Evolutionary conservation across 1,284 basidiomycete genomes (phyloP), one percentile per base, ranked within the genome.

Genomic region (Meripilus lineatus): DNA sequence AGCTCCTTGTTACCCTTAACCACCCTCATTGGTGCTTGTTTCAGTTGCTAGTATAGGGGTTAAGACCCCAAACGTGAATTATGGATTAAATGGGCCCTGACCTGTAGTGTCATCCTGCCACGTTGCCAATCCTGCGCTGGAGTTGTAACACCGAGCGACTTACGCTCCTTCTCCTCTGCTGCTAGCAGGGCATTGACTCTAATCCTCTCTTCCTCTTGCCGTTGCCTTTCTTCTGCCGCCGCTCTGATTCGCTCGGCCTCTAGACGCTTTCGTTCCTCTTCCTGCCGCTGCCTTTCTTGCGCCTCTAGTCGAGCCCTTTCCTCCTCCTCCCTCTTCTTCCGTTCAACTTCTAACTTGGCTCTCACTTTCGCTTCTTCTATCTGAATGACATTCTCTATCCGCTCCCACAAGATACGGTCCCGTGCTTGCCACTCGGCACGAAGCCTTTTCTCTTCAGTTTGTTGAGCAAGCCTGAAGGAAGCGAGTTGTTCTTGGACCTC

Each of bases 11-110:
- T 71, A 3, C 62, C 68, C 59, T 95, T 93, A 43, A 94, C 81
- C 7, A 63, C 58, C 34, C 77, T 79, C 63, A 96, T 82, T n/a
- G 87, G 74, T 7, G 82, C 74, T 1, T 62, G 58, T 68, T 97
- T 97, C 51, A 95, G 72, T 48, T 70, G 67, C 77, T 89, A 41
- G 34, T 0, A 18, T 22, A 26, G 21, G 5, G 23, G 5, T n/a
- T n/a, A n/a, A n/a, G n/a, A n/a, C n/a, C n/a, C n/a, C n/a, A n/a
- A n/a, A n/a, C n/a, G n/a, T n/a, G n/a, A n/a, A n/a, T n/a, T n/a
- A n/a, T n/a, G n/a, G 15, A 30, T 6, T 21, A 42, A 40, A 2
- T 22, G 10, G 15, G 36, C 13, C 59, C 68, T 49, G 51, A 85
- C 85, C 64, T 71, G 71, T 49, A 93, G 73, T 42, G 69, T 69